Evolutionary conservation across 805 yeast species (phyloP), one percentile per base, ranked within the genome.

Genomic region (Suhomyces xylopsoci): DNA sequence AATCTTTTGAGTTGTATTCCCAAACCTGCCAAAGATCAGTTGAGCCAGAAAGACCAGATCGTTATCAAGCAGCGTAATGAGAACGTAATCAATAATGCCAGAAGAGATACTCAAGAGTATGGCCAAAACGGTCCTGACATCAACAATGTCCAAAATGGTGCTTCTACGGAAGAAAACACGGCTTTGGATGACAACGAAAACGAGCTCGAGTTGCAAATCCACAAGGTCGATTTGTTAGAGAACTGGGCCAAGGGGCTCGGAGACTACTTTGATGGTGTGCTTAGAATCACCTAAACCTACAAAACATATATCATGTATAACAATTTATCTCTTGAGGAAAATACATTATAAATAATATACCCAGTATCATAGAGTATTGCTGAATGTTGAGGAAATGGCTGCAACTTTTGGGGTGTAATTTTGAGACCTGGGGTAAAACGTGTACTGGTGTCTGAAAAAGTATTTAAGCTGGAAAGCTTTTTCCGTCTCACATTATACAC

Each of bases 21-120:
- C 2, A 53, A 57, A 2, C 62, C 58, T 24, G 62, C 58, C n/a
- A 65, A 61, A 44, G 49, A 50, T 12, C 66, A 63, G 26, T 52
- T 73, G 22, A 66, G 74, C 41, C 73, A 71, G 41, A 70, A 66
- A 47, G 76, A 71, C 48, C 75, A 70, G 52, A 63, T 71, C 15
- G 60, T 61, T n/a, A 62, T 65, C 3, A 71, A 69, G 49, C 74
- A 70, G 50, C 57, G 67, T 46, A 66, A 66, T 3, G 73, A 62
- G 45, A 59, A 50, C 20, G 41, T 19, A 10, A 17, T 41, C 25
- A 34, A 3, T 42, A 43, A 15, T 54, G 45, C 14, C 49, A 50
- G 12, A 50, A 44, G 14, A 8, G 24, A 45, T 47, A 26, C 48
- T 17, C 41, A 36, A 36, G 41, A 36, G 17, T 34, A 34, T 17